Conservation (phyloP, 495 filamentous ascomycete species). For the Beverwykella pulmonaria region DNA sequence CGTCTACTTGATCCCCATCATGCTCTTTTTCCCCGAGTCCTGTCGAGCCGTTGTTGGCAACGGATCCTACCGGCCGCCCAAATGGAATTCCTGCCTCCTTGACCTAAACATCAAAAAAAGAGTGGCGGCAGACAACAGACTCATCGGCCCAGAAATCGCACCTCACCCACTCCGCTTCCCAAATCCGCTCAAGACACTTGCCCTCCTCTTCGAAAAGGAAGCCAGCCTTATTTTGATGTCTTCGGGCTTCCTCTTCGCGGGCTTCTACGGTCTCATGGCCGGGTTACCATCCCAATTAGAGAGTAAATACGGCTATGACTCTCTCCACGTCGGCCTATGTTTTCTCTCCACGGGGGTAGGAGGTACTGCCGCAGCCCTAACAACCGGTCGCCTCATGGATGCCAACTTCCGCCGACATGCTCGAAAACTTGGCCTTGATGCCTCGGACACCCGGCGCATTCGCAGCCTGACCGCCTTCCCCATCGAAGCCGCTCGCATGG, state of each 20-base stretch:
- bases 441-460: slow-evolving; percentile 46
- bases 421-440: slow-evolving; percentile 38
- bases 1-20: slow-evolving; percentile 44
- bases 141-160: slow-evolving; percentile 36
- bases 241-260: slow-evolving; percentile 59
- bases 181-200: slow-evolving; percentile 69
- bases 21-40: slow-evolving; percentile 32
- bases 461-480: slow-evolving; percentile 54
- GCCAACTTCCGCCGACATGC: slow-evolving; percentile 49
- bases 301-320: slow-evolving; percentile 63
- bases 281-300: slow-evolving; percentile 61
- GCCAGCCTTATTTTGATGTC: slow-evolving; percentile 61
- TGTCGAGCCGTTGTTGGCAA: slow-evolving; percentile 38
- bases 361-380: slow-evolving; percentile 30
- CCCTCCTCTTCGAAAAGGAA: slow-evolving; percentile 67
- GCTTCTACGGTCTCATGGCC: slow-evolving; percentile 60
- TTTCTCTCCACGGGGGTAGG: slow-evolving; percentile 44
- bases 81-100: slow-evolving; percentile 47
- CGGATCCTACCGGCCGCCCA: slow-evolving; percentile 48
- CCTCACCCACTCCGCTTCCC: slow-evolving; percentile 63
- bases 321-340: slow-evolving; percentile 67
- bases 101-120: slow-evolving; percentile 40
- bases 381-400: slow-evolving; percentile 45
- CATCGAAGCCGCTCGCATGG: slow-evolving; percentile 55
- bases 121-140: slow-evolving; percentile 22